Evolutionary conservation across 2,329 filamentous ascomycete genomes (phyloP).

Genomic region (Exutisphaerella laricina): DNA sequence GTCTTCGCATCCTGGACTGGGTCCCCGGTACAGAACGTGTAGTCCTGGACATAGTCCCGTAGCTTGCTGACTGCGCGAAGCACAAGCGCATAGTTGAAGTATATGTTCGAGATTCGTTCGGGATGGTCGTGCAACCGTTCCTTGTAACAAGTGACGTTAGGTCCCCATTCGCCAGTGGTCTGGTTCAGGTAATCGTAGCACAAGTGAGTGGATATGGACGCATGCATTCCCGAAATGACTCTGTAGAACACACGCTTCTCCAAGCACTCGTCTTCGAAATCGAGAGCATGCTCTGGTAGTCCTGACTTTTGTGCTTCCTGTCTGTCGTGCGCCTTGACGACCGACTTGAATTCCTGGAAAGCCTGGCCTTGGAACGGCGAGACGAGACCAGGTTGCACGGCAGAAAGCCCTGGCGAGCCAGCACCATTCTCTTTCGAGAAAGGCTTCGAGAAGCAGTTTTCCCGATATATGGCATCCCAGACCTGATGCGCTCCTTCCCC

Average conservation of each 20-base stretch:
- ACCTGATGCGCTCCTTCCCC: constrained; percentile 81
- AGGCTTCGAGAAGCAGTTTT: constrained; percentile 77
- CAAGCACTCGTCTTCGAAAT: constrained; percentile 84
- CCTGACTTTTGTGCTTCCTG: constrained; percentile 49
- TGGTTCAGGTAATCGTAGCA: constrained; percentile 97
- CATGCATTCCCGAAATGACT: constrained; percentile 94
- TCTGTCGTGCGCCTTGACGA: constrained; percentile 57
- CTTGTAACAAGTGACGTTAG: constrained; percentile 85
- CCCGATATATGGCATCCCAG: constrained; percentile 93
- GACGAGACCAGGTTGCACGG: constrained; percentile 32
- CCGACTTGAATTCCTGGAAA: constrained; percentile 55
- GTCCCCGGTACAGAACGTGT: constrained; percentile 91
- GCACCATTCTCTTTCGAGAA: constrained; percentile 23
- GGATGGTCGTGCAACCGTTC: constrained; percentile 76
- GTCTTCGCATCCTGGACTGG: constrained; percentile 70
- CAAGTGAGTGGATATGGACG: constrained; percentile 91
- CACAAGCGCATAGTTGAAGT: constrained; percentile 98
- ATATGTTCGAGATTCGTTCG: constrained; percentile 92
- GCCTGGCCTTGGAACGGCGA: constrained; percentile 47
- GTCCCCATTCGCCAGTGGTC: constrained; percentile 86
- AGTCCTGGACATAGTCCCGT: constrained; percentile 70
- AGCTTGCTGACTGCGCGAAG: constrained; percentile 88
- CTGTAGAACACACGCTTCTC: constrained; percentile 99
- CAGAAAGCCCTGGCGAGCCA: constrained; percentile 20
- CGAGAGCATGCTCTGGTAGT: constrained; percentile 56